Evolutionary conservation across 108 stramenopile species (phyloP).

Genomic region (Aurantiochytrium sp.): DNA sequence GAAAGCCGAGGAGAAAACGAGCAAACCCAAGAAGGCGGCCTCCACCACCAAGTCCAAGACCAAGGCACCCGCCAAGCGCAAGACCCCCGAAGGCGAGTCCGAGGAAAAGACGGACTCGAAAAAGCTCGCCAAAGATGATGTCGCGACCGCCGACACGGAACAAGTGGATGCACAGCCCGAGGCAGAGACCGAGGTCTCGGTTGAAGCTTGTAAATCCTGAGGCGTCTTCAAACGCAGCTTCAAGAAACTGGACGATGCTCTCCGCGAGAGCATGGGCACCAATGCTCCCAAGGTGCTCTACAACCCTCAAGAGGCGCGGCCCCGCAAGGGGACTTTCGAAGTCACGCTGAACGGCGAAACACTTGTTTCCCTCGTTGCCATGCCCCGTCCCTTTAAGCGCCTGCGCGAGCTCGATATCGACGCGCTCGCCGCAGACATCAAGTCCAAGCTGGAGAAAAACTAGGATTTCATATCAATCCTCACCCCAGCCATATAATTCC

Average conservation of each 20-base stretch:
- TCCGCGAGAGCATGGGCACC: background rate
- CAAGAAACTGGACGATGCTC: background rate
- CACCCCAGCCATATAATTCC: no score
- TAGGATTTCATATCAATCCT: no score
- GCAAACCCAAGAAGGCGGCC: background rate
- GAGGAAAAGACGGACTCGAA: no score
- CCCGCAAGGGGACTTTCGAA: background rate
- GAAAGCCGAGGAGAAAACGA: background rate
- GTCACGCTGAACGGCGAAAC: background rate
- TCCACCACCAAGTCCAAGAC: background rate
- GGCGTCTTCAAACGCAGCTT: background rate
- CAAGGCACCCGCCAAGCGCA: no score
- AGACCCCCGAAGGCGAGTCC: no score
- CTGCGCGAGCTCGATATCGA: constrained; percentile 12
- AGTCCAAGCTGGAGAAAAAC: constrained; percentile 27
- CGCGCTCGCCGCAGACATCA: constrained; percentile 17
- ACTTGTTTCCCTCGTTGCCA: background rate
- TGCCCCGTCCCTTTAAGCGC: constrained; percentile 4
- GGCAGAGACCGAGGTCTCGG: background rate
- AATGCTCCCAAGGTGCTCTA: background rate
- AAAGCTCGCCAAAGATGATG: no score
- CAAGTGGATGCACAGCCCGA: no score
- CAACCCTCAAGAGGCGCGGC: background rate
- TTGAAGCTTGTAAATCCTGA: constrained; percentile 8
- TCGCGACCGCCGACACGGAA: no score